These are phyloP conservation scores for Purpureocillium lavendulum DNA, from an alignment of 2,329 filamentous ascomycete species.

Conservation along the genomic window DNA sequence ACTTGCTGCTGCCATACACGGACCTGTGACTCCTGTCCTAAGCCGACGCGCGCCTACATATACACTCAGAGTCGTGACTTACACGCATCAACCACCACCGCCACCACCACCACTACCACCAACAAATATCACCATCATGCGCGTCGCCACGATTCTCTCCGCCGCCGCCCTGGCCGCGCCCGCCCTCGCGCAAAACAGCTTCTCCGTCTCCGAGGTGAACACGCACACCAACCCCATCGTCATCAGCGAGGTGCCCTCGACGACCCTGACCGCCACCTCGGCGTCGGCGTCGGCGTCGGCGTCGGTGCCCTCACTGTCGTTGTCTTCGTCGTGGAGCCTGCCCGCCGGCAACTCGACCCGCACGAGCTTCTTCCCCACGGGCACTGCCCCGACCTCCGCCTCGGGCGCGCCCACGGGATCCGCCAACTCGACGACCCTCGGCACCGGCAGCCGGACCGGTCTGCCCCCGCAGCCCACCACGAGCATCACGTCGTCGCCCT, in stretches of 20 bases:
- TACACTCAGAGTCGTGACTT: too few relatives aligned
- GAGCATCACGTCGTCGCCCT: not conserved
- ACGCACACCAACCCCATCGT: too few relatives aligned
- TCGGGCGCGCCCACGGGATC: not conserved
- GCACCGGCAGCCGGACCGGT: not conserved
- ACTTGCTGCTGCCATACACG: too few relatives aligned
- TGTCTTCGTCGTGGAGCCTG: not conserved
- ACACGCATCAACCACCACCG: too few relatives aligned
- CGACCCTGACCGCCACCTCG: not conserved
- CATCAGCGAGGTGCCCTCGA: not conserved
- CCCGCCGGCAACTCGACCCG: conserved; percentile 2
- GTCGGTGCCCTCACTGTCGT: not conserved
- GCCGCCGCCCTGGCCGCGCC: conserved; percentile 9
- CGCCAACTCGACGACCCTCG: not conserved
- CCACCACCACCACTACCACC: too few relatives aligned
- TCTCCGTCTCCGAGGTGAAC: not conserved
- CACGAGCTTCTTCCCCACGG: conserved; percentile 1
- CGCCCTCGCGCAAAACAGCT: not conserved
- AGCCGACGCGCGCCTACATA: too few relatives aligned
- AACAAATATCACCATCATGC: conserved; percentile 8
- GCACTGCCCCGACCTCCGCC: not conserved
- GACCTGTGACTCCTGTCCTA: too few relatives aligned
- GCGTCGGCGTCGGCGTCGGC: not conserved
- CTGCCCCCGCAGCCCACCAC: not conserved
- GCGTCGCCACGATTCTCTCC: conserved; percentile 8